Conservation (phyloP, 805 yeast genomes). For the Yarrowia divulgata region DNA sequence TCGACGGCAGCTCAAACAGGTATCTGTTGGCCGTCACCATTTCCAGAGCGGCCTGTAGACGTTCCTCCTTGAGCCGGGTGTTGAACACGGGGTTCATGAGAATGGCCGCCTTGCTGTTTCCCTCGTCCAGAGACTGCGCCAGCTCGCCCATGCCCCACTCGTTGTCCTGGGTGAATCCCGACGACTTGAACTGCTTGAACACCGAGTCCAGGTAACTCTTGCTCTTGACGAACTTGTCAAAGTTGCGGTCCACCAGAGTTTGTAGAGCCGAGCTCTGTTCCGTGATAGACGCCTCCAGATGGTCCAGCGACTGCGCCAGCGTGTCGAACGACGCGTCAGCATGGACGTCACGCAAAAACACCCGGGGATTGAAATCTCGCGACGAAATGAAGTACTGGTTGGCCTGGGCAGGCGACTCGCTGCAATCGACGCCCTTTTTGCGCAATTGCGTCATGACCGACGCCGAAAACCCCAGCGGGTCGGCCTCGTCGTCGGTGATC, state of each 20-base stretch:
- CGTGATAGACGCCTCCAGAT: conserved; percentile 58
- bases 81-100: conserved; percentile 67
- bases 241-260: conserved; percentile 63
- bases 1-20: conserved; percentile 65
- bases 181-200: conserved; percentile 59
- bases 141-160: conserved; percentile 52
- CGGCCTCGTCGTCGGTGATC: conserved; percentile 52
- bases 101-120: conserved; percentile 61
- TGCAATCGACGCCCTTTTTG: conserved; percentile 54
- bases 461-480: conserved; percentile 64
- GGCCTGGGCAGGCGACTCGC: conserved; percentile 50
- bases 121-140: conserved; percentile 53
- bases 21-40: conserved; percentile 61
- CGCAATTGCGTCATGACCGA: conserved; percentile 55
- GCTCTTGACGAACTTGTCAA: conserved; percentile 67
- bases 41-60: conserved; percentile 58
- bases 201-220: conserved; percentile 70
- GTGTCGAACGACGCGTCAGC: conserved; percentile 61
- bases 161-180: conserved; percentile 49
- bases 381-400: conserved; percentile 62
- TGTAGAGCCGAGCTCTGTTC: conserved; percentile 60
- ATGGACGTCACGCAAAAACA: conserved; percentile 64
- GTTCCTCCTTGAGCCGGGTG: conserved; percentile 57
- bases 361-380: conserved; percentile 64
- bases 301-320: conserved; percentile 57